Conservation (phyloP, 495 filamentous ascomycete genomes). For the Neurospora africana region DNA sequence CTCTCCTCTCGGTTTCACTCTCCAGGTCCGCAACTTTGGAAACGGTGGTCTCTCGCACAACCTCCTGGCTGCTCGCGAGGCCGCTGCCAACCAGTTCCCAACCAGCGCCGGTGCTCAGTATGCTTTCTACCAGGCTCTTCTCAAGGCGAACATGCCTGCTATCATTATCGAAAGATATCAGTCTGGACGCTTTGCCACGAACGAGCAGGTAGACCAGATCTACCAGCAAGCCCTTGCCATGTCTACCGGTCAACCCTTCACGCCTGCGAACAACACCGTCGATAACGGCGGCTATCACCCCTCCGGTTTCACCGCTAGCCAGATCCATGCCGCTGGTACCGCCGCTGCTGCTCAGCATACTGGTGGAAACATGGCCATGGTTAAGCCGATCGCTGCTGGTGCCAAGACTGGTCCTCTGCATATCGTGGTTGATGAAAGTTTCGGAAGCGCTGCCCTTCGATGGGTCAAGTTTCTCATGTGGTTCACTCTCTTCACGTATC, state of each 20-base stretch:
- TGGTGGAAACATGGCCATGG: slow-evolving; percentile 53
- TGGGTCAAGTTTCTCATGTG: slow-evolving; percentile 79
- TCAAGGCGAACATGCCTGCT: slow-evolving; percentile 82
- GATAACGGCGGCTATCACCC: slow-evolving; percentile 21
- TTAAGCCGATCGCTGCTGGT: slow-evolving; percentile 41
- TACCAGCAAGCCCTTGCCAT: slow-evolving; percentile 66
- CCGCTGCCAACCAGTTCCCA: slow-evolving; percentile 84
- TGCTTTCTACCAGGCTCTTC: slow-evolving; percentile 84
- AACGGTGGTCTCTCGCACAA: slow-evolving; percentile 33
- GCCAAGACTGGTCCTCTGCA: slow-evolving; percentile 74
- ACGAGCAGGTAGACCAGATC: slow-evolving; percentile 56
- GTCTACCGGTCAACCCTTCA: slow-evolving; percentile 38
- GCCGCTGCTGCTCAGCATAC: slow-evolving; percentile 67
- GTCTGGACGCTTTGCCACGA: slow-evolving; percentile 69
- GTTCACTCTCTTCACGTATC: slow-evolving; percentile 65
- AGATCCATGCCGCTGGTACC: slow-evolving; percentile 76
- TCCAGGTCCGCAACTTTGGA: slow-evolving; percentile 28
- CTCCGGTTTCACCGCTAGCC: slow-evolving; percentile 42
- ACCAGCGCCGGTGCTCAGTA: slow-evolving; percentile 77
- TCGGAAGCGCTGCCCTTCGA: slow-evolving; percentile 67
- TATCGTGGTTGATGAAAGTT: slow-evolving; percentile 90
- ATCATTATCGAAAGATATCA: slow-evolving; percentile 85
- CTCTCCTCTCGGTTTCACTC: slow-evolving; percentile 2
- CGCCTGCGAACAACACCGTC: slow-evolving; percentile 20
- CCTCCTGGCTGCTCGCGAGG: slow-evolving; percentile 51